Percentiles rank a stretch among this genome's conserved stretches.
phyloP scores from a whole-genome alignment of 768 basidiomycete genomes.

The Boletus reticulatus region DNA sequence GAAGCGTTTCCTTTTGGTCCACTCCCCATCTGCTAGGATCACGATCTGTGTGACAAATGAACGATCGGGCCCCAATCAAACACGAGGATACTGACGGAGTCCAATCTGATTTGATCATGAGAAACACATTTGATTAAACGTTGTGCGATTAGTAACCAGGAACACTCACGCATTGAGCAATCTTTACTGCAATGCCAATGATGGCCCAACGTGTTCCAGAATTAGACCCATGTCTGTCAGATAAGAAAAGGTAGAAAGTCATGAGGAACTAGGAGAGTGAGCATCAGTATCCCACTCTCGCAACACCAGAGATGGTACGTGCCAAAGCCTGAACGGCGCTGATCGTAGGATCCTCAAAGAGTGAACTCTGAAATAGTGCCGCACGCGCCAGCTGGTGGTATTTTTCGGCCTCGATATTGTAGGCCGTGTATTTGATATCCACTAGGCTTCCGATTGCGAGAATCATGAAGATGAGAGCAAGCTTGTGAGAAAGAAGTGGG shows the following conservation, averaged over 20 bases:
- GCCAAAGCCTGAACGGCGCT: slow-evolving; percentile 67
- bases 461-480: slow-evolving; percentile 64
- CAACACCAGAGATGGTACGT: slow-evolving; percentile 27
- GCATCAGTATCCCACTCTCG: slow-evolving; percentile 30
- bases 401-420: slow-evolving; percentile 67
- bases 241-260: slow-evolving; percentile 67
- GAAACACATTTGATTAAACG: background rate
- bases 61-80: background rate
- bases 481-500: slow-evolving; percentile 53
- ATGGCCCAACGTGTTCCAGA: slow-evolving; percentile 66
- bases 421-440: slow-evolving; percentile 53
- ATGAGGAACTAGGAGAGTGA: slow-evolving; percentile 52
- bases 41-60: slow-evolving; percentile 44
- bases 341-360: slow-evolving; percentile 68
- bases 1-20: slow-evolving; percentile 54
- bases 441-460: slow-evolving; percentile 65
- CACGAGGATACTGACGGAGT: slow-evolving; percentile 48
- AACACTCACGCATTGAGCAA: slow-evolving; percentile 64
- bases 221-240: slow-evolving; percentile 64
- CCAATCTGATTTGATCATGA: slow-evolving; percentile 49
- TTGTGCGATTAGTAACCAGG: slow-evolving; percentile 7
- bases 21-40: slow-evolving; percentile 68
- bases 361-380: slow-evolving; percentile 58
- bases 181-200: slow-evolving; percentile 68
- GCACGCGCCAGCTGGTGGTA: slow-evolving; percentile 67